phyloP scores from a whole-genome alignment of 345 rosid species.

The Hirschfeldia incana region DNA sequence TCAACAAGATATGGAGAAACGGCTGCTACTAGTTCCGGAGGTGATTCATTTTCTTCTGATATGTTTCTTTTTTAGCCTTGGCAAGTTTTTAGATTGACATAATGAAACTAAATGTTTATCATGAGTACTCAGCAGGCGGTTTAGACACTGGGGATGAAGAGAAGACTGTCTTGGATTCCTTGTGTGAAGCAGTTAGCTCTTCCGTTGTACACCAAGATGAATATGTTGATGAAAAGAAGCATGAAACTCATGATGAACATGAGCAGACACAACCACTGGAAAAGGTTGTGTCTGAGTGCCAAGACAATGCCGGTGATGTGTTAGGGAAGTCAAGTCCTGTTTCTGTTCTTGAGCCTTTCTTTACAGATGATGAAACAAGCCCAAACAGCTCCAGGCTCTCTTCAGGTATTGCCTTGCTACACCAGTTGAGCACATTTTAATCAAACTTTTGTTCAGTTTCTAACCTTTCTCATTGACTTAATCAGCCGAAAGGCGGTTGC shows the following conservation, averaged over 20 bases:
- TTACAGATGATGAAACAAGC: slow-evolving; percentile 64
- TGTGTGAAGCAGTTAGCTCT: slow-evolving; percentile 38
- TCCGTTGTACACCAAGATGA: slow-evolving; percentile 31
- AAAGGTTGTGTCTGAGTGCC: slow-evolving; percentile 58
- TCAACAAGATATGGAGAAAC: slow-evolving; percentile 43
- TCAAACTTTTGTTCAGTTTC: not conserved
- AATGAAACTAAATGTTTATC: slow-evolving; percentile 10
- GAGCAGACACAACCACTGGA: slow-evolving; percentile 32
- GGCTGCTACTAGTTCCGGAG: slow-evolving; percentile 40
- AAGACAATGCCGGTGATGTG: slow-evolving; percentile 45
- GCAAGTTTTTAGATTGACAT: not conserved
- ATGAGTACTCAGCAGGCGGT: slow-evolving; percentile 36
- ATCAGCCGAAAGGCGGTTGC: slow-evolving; percentile 52
- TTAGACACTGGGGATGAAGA: slow-evolving; percentile 43
- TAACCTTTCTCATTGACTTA: slow-evolving; percentile 36
- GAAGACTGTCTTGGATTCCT: slow-evolving; percentile 23
- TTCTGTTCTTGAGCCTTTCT: slow-evolving; percentile 84
- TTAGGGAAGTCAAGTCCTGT: slow-evolving; percentile 78
- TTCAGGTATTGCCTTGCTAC: slow-evolving; percentile 53
- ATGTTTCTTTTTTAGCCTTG: slow-evolving; percentile 17
- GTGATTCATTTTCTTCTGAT: slow-evolving; percentile 42
- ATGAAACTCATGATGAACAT: slow-evolving; percentile 12
- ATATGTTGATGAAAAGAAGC: slow-evolving; percentile 22
- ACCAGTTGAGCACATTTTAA: not conserved
- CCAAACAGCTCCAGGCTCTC: slow-evolving; percentile 54